Evolutionary conservation across 2,329 filamentous ascomycete species (phyloP), one percentile per base, ranked within the genome.

Genomic region (Parastagonospora avenae): DNA sequence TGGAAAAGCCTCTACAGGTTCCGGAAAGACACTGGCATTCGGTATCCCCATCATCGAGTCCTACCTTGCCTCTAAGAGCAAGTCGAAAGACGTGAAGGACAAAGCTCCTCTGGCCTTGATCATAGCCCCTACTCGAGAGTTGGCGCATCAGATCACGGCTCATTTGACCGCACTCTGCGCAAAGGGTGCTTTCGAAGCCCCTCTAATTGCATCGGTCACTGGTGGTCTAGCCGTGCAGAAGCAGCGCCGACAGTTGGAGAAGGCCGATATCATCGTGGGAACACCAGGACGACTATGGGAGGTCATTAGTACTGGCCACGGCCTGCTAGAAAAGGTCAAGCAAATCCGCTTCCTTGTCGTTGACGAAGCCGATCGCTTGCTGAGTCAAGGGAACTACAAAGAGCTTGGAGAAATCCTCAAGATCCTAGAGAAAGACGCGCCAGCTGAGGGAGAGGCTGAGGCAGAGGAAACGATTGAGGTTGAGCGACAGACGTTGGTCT

Each of bases 221-320:
- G 94, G 94, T 62, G 94, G 94, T 35, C 75, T 99, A 29, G 95
- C 94, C 2, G 83, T 97, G n/a, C 88, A 94, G 59, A 99, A 99
- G 75, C 94, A 99, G 70, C 89, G 95, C 67, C 85, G 94, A 41
- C 86, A 93, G 66, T 76, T 99, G 19, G 83, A 86, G 40, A 86
- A 87, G 65, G 93, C 93, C 2, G 92, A 99, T 66, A 90, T 99
- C 42, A 85, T 99, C n/a, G 85, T 99, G 48, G 93, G 87, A 43
- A 97, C 94, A 0, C 94, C 94, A 0, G 94, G 94, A 19, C 86
- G 94, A 53, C 74, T 97, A 39, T 99, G 94, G 94, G 94, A 99
- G 70, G 87, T 99, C 5, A 85, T 97, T 52, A 91, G 89, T 70
- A 85, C 85, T 1, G 90, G 89, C 38, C 82, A 83, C 9, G 85